Base-by-base conservation (phyloP, 305 asterid genomes). In the Fraxinus velutina region DNA sequence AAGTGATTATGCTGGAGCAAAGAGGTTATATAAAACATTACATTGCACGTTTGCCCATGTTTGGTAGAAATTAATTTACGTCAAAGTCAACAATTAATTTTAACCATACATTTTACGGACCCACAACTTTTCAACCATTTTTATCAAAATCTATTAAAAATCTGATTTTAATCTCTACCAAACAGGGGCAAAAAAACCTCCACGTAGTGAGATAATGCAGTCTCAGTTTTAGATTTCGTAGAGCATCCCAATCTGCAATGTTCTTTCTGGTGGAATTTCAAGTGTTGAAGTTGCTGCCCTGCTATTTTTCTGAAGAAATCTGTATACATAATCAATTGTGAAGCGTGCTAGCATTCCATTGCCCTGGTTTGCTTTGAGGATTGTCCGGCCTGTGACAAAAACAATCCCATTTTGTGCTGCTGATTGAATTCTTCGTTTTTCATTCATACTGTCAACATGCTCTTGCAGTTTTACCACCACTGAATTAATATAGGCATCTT, bases 261-360 rank as follows among this genome's bases (percentile, higher is more conserved):
- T 87, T 75, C 76, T 85, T 29, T 83, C 86, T 6, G 87, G 77
- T 5, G 90, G 92, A 68, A 87, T 71, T 15, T 80, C 66, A 29
- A 85, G 78, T 3, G 73, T 19, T 2, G 92, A 85, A 81, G 84
- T 70, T 13, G 90, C 83, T 7, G 87, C 77, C 75, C 83, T 77
- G 50, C 89, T 80, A 76, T 90, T 90, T 60, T 90, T 90, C 78
- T 90, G 90, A 19, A 89, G 90, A 84, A 90, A 90, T 83, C 89
- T 86, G 81, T 90, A 90, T 6, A 87, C 1, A 72, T 83, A 85
- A 80, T 85, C 78, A 32, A 89, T 85, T 2, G 86, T 82, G 79
- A 90, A 78, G 10, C 87, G 71, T 0, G 79, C 83, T 6, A 89
- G 33, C 52, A 44, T 15, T 9, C 87, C 85, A 17, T 79, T 80